Evolutionary conservation across 2,329 filamentous ascomycete genomes (phyloP).

Genomic region (Colletotrichum sp.): DNA sequence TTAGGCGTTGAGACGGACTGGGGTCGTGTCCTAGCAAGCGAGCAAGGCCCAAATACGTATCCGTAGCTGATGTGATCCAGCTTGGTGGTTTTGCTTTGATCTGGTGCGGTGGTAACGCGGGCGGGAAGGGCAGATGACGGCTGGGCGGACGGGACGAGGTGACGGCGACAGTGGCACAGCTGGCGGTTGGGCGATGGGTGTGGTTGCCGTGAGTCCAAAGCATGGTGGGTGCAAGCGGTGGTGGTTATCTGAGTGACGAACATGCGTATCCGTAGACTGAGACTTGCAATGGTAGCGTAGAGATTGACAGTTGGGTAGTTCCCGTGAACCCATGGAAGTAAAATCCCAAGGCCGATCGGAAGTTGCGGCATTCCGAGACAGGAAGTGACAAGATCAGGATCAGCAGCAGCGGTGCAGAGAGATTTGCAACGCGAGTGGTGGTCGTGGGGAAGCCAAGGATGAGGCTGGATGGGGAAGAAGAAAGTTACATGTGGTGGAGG

Average conservation of each 20-base stretch:
- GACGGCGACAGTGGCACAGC: background rate
- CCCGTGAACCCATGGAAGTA: background rate
- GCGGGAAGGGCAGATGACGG: background rate
- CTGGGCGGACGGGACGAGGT: background rate
- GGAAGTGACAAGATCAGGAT: background rate
- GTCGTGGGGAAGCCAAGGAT: slow-evolving; percentile 3
- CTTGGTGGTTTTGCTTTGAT: slow-evolving; percentile 7
- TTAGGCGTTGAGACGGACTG: background rate
- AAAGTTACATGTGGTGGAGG: background rate
- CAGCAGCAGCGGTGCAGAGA: background rate
- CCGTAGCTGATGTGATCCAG: background rate
- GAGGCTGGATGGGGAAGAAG: slow-evolving; percentile 7
- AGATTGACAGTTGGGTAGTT: background rate
- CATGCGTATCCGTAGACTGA: background rate
- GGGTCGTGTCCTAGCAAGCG: background rate
- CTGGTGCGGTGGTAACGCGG: background rate
- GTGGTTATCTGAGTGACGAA: background rate
- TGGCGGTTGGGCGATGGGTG: background rate
- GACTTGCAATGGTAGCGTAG: background rate
- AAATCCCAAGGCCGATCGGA: background rate
- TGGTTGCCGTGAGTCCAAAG: background rate
- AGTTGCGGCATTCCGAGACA: slow-evolving; percentile 10
- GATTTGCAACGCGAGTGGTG: background rate
- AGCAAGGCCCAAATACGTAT: background rate
- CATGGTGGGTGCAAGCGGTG: background rate